phyloP scores from a whole-genome alignment of 2,329 filamentous ascomycete species.

The Paecilomyces sp. region DNA sequence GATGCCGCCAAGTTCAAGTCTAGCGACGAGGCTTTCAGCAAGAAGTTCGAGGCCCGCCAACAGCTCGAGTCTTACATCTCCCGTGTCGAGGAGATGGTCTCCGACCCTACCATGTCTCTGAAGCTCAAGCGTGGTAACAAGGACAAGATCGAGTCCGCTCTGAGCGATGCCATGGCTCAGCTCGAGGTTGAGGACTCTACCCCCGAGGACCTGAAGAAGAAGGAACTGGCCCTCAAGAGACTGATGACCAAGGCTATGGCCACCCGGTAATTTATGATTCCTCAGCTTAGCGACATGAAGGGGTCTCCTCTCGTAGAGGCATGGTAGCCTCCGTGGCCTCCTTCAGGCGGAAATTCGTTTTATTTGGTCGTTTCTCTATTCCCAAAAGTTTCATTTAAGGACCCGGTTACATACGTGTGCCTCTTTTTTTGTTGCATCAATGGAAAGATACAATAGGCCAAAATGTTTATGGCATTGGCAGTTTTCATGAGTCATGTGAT shows the following conservation, averaged over 20 bases:
- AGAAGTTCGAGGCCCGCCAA: constrained; percentile 98
- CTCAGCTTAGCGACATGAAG: background rate
- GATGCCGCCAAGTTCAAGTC: constrained; percentile 98
- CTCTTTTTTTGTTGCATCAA: background rate
- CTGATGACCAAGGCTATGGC: constrained; percentile 98
- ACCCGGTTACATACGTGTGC: background rate
- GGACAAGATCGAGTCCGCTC: constrained; percentile 97
- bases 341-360: background rate
- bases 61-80: constrained; percentile 98
- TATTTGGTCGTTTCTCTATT: background rate
- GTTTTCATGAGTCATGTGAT: background rate
- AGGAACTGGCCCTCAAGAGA: constrained; percentile 96
- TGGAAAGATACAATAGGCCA: background rate
- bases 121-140: constrained; percentile 99
- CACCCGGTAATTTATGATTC: constrained; percentile 60
- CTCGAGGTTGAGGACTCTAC: constrained; percentile 89
- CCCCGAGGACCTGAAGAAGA: constrained; percentile 98
- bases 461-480: background rate
- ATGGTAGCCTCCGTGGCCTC: background rate
- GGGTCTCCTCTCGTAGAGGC: background rate
- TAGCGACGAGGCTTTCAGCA: constrained; percentile 97
- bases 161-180: constrained; percentile 95
- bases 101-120: constrained; percentile 88
- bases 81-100: constrained; percentile 97
- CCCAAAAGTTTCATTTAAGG: background rate